Conservation (phyloP, 345 rosid species). For the Lenwebbia sp. region DNA sequence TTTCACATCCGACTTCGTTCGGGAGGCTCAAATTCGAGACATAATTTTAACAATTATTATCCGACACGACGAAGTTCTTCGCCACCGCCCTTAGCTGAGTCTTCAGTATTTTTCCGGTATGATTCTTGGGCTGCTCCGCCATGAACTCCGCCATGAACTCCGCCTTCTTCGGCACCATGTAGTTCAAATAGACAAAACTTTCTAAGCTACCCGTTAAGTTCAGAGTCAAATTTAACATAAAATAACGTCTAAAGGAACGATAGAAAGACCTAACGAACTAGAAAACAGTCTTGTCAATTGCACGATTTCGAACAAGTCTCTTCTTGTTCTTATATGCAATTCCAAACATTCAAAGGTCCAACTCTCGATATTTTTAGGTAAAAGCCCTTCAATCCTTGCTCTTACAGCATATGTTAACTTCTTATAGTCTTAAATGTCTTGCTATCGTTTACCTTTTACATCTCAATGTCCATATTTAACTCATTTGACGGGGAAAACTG, state of each 20-base stretch:
- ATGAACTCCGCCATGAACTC: too few relatives aligned
- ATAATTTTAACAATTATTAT: neutral
- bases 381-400: neutral
- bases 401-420: neutral
- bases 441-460: neutral
- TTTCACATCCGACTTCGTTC: too few relatives aligned
- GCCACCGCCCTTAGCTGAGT: slow-evolving; percentile 17
- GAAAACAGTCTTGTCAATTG: neutral
- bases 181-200: neutral
- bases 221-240: neutral
- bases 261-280: neutral
- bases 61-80: slow-evolving; percentile 1
- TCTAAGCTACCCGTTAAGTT: neutral
- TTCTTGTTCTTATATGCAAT: neutral
- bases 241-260: neutral
- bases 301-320: neutral
- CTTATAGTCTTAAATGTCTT: neutral
- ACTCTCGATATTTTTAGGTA: neutral
- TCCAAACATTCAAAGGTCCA: neutral
- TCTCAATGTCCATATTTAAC: neutral
- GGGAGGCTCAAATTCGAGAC: too few relatives aligned
- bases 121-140: slow-evolving; percentile 22
- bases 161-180: slow-evolving; percentile 36
- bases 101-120: slow-evolving; percentile 29
- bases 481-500: neutral